Evolutionary conservation across 441 rosid species (phyloP).

Genomic region (Gossypium gossypioides): DNA sequence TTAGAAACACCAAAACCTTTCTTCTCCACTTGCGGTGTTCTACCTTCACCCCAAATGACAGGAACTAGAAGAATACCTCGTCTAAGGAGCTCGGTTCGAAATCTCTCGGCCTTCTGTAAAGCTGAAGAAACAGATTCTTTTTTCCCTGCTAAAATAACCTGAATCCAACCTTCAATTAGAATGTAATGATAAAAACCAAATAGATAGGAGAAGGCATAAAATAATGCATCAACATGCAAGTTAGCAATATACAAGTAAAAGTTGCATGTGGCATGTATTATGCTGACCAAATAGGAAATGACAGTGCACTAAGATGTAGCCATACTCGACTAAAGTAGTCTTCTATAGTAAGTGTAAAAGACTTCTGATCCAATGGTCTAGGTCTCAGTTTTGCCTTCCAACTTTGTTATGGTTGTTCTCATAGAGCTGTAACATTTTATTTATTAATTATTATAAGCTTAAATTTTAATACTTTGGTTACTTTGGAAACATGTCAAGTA

Average conservation of each 20-base stretch:
- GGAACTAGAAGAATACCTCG: constrained; percentile 87
- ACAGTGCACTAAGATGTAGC: background rate
- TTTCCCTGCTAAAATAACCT: constrained; percentile 88
- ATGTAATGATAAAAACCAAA: background rate
- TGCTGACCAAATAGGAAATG: background rate
- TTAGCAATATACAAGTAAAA: background rate
- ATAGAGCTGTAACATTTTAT: background rate
- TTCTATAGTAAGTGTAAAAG: background rate
- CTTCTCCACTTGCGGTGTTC: constrained; percentile 43
- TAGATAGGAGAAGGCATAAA: background rate
- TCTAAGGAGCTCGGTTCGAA: constrained; percentile 72
- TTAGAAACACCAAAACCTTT: constrained; percentile 69
- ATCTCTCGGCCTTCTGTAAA: constrained; percentile 70
- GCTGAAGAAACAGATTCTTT: constrained; percentile 60
- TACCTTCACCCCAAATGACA: constrained; percentile 66
- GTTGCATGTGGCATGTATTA: background rate
- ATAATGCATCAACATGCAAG: background rate
- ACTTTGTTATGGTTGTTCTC: background rate
- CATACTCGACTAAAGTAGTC: background rate
- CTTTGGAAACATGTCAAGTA: background rate
- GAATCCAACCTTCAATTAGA: constrained; percentile 18
- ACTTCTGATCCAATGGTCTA: background rate
- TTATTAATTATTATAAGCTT: background rate
- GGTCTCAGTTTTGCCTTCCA: background rate
- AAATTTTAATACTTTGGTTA: background rate